These are phyloP conservation scores for Colletotrichum sp. DNA, from an alignment of 2,329 filamentous ascomycete species.

Conservation along the genomic window DNA sequence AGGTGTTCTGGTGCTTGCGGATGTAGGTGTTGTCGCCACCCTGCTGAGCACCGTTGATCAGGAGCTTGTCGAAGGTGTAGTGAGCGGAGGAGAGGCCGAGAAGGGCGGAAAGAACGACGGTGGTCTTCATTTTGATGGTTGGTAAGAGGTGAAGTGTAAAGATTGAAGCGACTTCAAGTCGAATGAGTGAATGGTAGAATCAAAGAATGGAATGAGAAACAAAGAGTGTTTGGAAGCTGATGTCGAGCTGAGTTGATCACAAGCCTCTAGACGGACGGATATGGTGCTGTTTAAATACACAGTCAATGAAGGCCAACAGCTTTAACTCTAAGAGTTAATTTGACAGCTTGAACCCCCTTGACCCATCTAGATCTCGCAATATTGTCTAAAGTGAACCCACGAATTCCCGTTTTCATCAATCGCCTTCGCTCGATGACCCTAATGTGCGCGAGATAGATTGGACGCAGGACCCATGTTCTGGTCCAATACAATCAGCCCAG, in stretches of 20 bases:
- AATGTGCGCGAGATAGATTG: neutral
- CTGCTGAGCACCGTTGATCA: conserved; percentile 23
- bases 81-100: conserved; percentile 20
- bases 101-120: conserved; percentile 3
- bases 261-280: neutral
- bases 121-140: conserved; percentile 9
- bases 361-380: neutral
- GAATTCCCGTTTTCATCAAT: neutral
- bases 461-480: neutral
- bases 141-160: neutral
- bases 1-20: conserved; percentile 20
- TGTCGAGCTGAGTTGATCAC: neutral
- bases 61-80: conserved; percentile 28
- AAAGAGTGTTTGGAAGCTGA: neutral
- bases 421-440: neutral
- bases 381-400: neutral
- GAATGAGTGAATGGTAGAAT: neutral
- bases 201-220: neutral
- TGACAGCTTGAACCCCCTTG: neutral
- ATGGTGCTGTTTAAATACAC: neutral
- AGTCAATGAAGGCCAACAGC: conserved; percentile 25
- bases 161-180: conserved; percentile 15
- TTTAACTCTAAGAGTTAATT: conserved; percentile 2
- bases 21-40: conserved; percentile 25
- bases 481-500: neutral